phyloP scores from a whole-genome alignment of 257 asterid genomes.

The Ophiorrhiza pumila region DNA sequence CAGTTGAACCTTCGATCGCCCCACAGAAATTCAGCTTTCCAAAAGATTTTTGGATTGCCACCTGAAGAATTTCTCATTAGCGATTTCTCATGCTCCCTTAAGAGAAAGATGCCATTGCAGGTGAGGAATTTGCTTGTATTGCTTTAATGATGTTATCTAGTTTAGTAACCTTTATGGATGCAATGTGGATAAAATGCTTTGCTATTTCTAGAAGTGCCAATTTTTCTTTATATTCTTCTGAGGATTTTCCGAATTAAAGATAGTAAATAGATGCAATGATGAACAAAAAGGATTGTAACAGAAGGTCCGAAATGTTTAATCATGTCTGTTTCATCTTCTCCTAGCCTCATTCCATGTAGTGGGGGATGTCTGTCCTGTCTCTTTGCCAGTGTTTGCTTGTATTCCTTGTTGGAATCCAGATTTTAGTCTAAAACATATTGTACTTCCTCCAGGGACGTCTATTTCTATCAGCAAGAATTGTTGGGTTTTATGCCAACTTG shows the following conservation, averaged over 20 bases:
- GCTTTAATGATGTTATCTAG: neutral
- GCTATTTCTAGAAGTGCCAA: neutral
- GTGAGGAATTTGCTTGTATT: conserved; percentile 22
- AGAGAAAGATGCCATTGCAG: conserved; percentile 88
- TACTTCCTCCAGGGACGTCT: conserved; percentile 73
- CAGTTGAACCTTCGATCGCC: conserved; percentile 88
- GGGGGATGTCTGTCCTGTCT: neutral
- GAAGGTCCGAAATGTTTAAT: neutral
- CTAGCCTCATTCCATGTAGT: neutral
- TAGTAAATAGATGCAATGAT: neutral
- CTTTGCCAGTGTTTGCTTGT: neutral
- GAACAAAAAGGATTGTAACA: neutral
- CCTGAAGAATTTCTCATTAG: conserved; percentile 87
- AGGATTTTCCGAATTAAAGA: neutral
- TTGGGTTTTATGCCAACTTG: conserved; percentile 78
- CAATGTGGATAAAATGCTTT: neutral
- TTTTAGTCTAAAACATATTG: neutral
- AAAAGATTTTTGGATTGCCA: conserved; percentile 75
- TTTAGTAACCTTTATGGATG: neutral
- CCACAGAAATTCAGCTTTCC: conserved; percentile 71
- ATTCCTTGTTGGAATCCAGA: neutral
- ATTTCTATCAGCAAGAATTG: conserved; percentile 90
- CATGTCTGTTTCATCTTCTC: neutral
- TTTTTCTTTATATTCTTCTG: neutral
- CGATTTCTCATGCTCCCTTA: conserved; percentile 84